Percentiles rank a stretch among this genome's conserved stretches.
Conservation (phyloP, 192 early-diverging fungal genomes). For the Paraglomus brasilianum region DNA sequence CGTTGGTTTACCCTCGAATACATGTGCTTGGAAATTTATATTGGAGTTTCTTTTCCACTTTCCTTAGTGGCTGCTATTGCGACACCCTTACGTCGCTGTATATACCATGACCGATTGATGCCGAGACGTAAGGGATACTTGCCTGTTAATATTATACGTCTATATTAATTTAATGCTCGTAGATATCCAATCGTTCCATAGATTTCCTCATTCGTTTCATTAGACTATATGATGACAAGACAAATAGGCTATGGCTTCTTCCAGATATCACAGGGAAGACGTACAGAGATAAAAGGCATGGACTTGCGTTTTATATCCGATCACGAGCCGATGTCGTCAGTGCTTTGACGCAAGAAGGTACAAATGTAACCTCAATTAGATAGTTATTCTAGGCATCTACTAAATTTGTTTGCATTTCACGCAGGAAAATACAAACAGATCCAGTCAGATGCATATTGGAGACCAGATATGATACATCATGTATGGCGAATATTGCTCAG, state of each 20-base stretch:
- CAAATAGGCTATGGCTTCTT: conserved; percentile 1
- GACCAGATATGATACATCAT: conserved; percentile 16
- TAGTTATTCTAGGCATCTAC: background rate
- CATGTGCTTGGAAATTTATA: too few relatives aligned
- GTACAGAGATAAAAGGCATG: conserved; percentile 5
- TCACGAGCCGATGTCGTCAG: too few relatives aligned
- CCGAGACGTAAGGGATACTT: background rate
- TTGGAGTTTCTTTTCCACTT: too few relatives aligned
- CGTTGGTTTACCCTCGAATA: too few relatives aligned
- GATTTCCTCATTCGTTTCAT: conserved; percentile 21
- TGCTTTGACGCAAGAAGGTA: conserved; percentile 3
- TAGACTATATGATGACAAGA: conserved; percentile 15
- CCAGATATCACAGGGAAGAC: conserved; percentile 5
- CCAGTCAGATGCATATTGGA: conserved; percentile 6
- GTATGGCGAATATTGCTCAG: conserved; percentile 4
- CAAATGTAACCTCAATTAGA: background rate
- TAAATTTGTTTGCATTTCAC: background rate
- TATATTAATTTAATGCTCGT: too few relatives aligned
- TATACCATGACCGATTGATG: conserved; percentile 19
- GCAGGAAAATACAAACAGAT: conserved; percentile 17
- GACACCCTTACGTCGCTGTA: background rate
- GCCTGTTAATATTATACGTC: too few relatives aligned
- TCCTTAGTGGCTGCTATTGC: conserved; percentile 1
- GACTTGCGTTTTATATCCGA: background rate
- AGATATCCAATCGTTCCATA: background rate